Base-by-base conservation (phyloP, 805 yeast genomes). In the Sugiyamaella marilandica region DNA sequence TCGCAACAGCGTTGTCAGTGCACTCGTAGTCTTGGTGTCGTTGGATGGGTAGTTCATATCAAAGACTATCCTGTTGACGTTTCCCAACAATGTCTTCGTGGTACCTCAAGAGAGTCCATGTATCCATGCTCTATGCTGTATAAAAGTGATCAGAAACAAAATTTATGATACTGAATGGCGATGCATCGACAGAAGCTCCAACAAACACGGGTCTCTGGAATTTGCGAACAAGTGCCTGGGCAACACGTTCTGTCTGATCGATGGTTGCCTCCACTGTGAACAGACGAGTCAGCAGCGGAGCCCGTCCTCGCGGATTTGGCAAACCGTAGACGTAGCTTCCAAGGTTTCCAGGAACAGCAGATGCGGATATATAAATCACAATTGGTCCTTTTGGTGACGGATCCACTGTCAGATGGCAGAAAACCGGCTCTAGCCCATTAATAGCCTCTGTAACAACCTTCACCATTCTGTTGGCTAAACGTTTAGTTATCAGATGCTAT, bases 261-360 rank as follows among this genome's bases (percentile, higher is more conserved):
- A 58, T 49, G 24, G 62, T 45, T 2, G 49, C 14, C 41, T 54
- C 57, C 18, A 14, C 45, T 32, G 36, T 46, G 24, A 48, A 54
- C 24, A 58, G 47, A 14, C 54, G 32, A 1, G 59, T 49, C 3
- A 51, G n/a, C 5, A 47, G 19, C 2, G 51, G 31, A 16, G 19
- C 11, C 19, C 13, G 11, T n/a, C 45, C 51, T 35, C 39, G 21
- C 1, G 18, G 34, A 10, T 31, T 21, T 13, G 52, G 54, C 7
- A 58, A 13, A 14, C 54, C 56, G 44, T 58, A 58, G 19, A 58
- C 59, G 37, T 48, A 33, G 11, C 51, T 48, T 36, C 59, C 58
- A 51, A 55, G 44, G 18, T 53, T 54, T 10, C 51, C 34, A n/a
- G 58, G 46, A 2, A 21, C 36, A 5, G 50, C n/a, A 36, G 45